Conservation (phyloP, 2,329 filamentous ascomycete genomes). For the Biscogniauxia mediterranea region DNA sequence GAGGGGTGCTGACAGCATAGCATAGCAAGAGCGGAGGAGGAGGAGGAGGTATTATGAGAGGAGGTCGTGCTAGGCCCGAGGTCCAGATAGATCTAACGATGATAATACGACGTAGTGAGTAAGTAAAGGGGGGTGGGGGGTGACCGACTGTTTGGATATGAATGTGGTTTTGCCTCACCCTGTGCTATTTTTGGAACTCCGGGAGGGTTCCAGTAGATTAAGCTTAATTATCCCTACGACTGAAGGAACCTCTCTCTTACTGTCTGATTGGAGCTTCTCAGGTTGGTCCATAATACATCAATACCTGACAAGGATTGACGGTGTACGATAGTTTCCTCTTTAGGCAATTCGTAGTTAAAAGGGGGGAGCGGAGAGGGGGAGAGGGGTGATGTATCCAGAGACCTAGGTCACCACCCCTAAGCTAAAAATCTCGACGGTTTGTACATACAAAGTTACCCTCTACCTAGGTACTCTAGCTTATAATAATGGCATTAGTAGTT, state of each 20-base stretch:
- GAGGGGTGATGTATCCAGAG: no score
- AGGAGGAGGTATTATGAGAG: background rate
- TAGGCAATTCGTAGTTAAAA: background rate
- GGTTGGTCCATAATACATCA: background rate
- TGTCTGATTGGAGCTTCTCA: background rate
- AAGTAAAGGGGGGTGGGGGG: slow-evolving; percentile 9
- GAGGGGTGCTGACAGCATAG: slow-evolving; percentile 3
- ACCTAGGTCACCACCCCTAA: no score
- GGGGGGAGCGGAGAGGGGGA: background rate
- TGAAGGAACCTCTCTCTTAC: background rate
- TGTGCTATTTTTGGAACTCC: slow-evolving; percentile 36
- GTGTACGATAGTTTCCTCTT: background rate
- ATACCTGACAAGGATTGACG: background rate
- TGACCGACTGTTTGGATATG: slow-evolving; percentile 9
- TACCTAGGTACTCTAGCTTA: no score
- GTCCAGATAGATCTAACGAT: slow-evolving; percentile 22
- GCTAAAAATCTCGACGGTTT: no score
- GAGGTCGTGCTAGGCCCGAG: slow-evolving; percentile 13
- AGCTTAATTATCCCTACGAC: slow-evolving; percentile 32
- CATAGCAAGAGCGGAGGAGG: no score
- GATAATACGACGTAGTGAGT: slow-evolving; percentile 4
- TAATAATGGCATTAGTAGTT: no score
- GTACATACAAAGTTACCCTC: no score
- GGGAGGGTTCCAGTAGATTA: slow-evolving; percentile 33
- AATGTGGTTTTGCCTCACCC: slow-evolving; percentile 5